phyloP scores from a whole-genome alignment of 1,284 basidiomycete species.

The Papiliotrema laurentii region DNA sequence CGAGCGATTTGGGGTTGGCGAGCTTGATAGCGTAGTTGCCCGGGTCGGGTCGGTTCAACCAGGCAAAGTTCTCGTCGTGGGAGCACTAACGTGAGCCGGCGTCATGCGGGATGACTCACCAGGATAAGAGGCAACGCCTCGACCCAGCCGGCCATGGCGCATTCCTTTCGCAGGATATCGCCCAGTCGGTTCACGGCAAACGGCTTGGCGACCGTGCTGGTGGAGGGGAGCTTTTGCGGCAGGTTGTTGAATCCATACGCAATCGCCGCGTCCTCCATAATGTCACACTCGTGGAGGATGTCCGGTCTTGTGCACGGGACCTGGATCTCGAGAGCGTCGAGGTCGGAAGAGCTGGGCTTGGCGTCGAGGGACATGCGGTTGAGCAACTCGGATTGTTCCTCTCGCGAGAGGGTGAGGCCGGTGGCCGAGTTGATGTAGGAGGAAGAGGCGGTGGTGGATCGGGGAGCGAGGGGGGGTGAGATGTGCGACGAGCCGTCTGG shows the following conservation, averaged over 20 bases:
- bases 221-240: constrained; percentile 82
- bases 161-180: constrained; percentile 84
- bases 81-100: constrained; percentile 63
- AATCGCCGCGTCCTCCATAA: constrained; percentile 97
- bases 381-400: constrained; percentile 39
- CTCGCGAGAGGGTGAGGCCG: constrained; percentile 62
- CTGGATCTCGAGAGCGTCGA: constrained; percentile 62
- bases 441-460: constrained; percentile 68
- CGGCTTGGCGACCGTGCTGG: constrained; percentile 93
- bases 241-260: constrained; percentile 98
- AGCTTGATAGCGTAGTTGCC: constrained; percentile 78
- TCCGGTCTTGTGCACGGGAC: constrained; percentile 92
- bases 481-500: constrained; percentile 72
- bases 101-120: constrained; percentile 50
- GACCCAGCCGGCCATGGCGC: constrained; percentile 91
- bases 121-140: constrained; percentile 93
- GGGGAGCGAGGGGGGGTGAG: constrained; percentile 74
- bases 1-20: constrained; percentile 93
- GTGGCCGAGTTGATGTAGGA: constrained; percentile 96
- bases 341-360: constrained; percentile 51
- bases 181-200: constrained; percentile 84
- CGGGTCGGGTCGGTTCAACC: constrained; percentile 80
- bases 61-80: constrained; percentile 95
- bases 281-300: constrained; percentile 95
- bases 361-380: constrained; percentile 49